Percentiles rank a stretch among this genome's conserved stretches.
phyloP scores from a whole-genome alignment of 2,329 filamentous ascomycete species.

The Aspergillus tamarii region DNA sequence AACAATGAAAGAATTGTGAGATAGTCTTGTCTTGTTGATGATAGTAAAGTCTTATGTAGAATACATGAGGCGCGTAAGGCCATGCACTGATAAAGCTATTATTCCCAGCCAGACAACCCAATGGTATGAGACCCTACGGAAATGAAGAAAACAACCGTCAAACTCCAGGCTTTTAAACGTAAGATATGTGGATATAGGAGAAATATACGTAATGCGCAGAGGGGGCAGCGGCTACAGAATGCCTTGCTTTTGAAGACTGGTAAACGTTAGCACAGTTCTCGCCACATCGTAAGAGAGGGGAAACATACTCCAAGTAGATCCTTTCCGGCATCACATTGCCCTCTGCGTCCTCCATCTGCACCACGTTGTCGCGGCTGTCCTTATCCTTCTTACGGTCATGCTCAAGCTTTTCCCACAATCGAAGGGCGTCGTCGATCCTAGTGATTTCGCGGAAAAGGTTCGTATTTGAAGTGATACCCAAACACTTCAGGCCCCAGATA shows the following conservation, averaged over 20 bases:
- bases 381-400: slow-evolving; percentile 78
- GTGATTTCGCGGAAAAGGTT: slow-evolving; percentile 93
- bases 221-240: slow-evolving; percentile 60
- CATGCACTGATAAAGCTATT: slow-evolving; percentile 14
- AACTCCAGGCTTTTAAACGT: slow-evolving; percentile 36
- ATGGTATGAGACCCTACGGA: slow-evolving; percentile 15
- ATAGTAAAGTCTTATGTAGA: slow-evolving; percentile 15
- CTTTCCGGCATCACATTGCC: slow-evolving; percentile 99
- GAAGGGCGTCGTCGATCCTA: slow-evolving; percentile 83
- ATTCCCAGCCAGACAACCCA: slow-evolving; percentile 22
- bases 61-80: slow-evolving; percentile 21
- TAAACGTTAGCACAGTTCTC: slow-evolving; percentile 26
- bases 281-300: background rate
- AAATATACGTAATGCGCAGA: slow-evolving; percentile 6
- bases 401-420: slow-evolving; percentile 92
- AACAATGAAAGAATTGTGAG: background rate
- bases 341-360: slow-evolving; percentile 97
- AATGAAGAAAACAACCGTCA: slow-evolving; percentile 26
- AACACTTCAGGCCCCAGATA: slow-evolving; percentile 88
- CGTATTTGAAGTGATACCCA: slow-evolving; percentile 85
- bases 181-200: slow-evolving; percentile 15
- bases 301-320: slow-evolving; percentile 78
- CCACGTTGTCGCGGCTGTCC: slow-evolving; percentile 77
- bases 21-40: slow-evolving; percentile 11
- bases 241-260: slow-evolving; percentile 80